Evolutionary conservation across 1,139 yeast species (phyloP).

Genomic region (Candida buenavistaensis): DNA sequence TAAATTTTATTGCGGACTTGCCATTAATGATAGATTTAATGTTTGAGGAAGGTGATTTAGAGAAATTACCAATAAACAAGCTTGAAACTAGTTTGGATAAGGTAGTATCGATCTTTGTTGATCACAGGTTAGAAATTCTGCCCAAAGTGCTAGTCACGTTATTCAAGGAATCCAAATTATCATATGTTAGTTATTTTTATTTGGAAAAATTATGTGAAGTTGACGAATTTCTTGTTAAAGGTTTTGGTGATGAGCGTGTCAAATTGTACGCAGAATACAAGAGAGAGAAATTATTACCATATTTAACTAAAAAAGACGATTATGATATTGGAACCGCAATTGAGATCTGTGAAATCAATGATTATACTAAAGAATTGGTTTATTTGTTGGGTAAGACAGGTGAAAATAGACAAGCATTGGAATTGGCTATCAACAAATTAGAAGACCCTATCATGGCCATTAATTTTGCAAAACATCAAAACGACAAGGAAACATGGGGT

Average conservation of each 20-base stretch:
- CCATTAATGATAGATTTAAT: conserved; percentile 55
- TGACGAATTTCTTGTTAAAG: conserved; percentile 55
- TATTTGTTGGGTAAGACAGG: conserved; percentile 84
- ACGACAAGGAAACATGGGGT: conserved; percentile 79
- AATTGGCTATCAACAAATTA: conserved; percentile 71
- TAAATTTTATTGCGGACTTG: conserved; percentile 46
- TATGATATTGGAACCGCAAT: conserved; percentile 76
- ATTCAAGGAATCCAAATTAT: conserved; percentile 44
- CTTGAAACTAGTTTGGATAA: conserved; percentile 41
- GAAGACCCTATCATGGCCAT: conserved; percentile 83
- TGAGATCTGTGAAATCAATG: conserved; percentile 54
- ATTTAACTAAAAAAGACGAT: conserved; percentile 42
- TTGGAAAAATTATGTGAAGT: conserved; percentile 52
- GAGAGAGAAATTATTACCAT: conserved; percentile 52
- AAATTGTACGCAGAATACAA: conserved; percentile 64
- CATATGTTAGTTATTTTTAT: conserved; percentile 60
- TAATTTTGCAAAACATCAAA: conserved; percentile 70
- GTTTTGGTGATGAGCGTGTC: conserved; percentile 68
- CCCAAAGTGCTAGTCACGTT: conserved; percentile 51
- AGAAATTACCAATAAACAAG: conserved; percentile 41
- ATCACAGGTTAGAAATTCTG: conserved; percentile 62
- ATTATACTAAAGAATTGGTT: conserved; percentile 67
- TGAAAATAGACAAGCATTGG: conserved; percentile 71
- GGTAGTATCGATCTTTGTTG: conserved; percentile 58
- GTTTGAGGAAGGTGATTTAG: conserved; percentile 27